Conservation (phyloP, 805 yeast genomes). For the Danielozyma ontarioensis region DNA sequence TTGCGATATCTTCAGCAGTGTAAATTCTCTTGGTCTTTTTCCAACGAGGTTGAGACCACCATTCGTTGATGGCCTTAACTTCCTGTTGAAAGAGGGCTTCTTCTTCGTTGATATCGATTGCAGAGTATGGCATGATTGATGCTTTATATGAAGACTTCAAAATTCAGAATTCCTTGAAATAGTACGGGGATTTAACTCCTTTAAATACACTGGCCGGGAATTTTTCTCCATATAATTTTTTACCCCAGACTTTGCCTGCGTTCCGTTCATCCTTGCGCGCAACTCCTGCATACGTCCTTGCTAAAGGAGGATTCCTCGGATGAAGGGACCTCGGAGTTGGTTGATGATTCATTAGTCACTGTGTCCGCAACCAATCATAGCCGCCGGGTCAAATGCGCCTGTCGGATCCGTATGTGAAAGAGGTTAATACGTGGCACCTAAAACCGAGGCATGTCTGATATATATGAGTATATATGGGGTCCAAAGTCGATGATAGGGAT, state of each 20-base stretch:
- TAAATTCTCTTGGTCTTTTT: slow-evolving; percentile 79
- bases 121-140: slow-evolving; percentile 46
- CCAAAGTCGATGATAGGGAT: too few species aligned
- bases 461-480: too few species aligned
- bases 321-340: neutral
- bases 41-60: slow-evolving; percentile 98
- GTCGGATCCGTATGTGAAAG: neutral
- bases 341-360: neutral
- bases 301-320: neutral
- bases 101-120: slow-evolving; percentile 56
- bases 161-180: too few species aligned
- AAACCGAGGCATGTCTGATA: too few species aligned
- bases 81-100: slow-evolving; percentile 61
- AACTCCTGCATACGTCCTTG: neutral
- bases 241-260: neutral
- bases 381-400: neutral
- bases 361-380: neutral
- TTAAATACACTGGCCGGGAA: neutral
- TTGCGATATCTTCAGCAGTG: slow-evolving; percentile 82
- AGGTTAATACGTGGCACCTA: too few species aligned
- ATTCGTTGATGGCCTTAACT: slow-evolving; percentile 66
- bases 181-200: neutral
- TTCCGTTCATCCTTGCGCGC: neutral
- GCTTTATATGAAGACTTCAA: neutral
- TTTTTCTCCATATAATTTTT: neutral